Evolutionary conservation across 139 green algal genomes (phyloP).

Genomic region (Desmodesmus armatus): DNA sequence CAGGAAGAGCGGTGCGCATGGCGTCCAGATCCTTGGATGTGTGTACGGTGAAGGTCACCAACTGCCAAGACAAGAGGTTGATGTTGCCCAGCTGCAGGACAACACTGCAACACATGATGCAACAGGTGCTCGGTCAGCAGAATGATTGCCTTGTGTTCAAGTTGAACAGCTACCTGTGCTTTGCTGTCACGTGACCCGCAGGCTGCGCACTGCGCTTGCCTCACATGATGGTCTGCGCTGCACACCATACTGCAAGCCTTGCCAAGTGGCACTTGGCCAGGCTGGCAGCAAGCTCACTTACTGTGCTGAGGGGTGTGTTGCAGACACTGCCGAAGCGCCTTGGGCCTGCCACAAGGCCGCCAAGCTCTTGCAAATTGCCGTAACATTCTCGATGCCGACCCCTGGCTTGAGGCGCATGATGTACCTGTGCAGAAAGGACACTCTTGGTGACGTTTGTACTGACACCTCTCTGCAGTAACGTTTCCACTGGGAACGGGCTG

Average conservation of each 20-base stretch:
- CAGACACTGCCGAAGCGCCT: constrained; percentile 47
- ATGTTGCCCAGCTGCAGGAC: too few species aligned
- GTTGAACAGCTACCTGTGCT: too few species aligned
- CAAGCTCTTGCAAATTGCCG: constrained; percentile 56
- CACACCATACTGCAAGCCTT: too few species aligned
- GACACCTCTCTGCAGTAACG: background rate
- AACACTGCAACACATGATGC: too few species aligned
- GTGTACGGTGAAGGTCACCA: constrained; percentile 54
- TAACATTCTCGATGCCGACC: constrained; percentile 30
- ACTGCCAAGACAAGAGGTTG: too few species aligned
- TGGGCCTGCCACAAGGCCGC: background rate
- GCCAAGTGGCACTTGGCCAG: too few species aligned
- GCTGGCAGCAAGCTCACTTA: background rate
- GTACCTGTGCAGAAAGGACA: constrained; percentile 35
- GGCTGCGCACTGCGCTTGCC: too few species aligned
- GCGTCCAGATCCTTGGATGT: constrained; percentile 48
- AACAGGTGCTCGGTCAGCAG: too few species aligned
- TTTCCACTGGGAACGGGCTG: too few species aligned
- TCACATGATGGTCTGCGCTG: too few species aligned
- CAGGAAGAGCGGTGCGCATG: constrained; percentile 52
- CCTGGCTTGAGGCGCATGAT: constrained; percentile 59
- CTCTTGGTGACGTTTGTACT: background rate
- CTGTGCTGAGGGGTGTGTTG: constrained; percentile 11
- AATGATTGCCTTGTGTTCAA: too few species aligned
- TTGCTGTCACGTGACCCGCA: too few species aligned